Base-by-base conservation (phyloP, 2,329 filamentous ascomycete species). In the Cordyceps fumosorosea region DNA sequence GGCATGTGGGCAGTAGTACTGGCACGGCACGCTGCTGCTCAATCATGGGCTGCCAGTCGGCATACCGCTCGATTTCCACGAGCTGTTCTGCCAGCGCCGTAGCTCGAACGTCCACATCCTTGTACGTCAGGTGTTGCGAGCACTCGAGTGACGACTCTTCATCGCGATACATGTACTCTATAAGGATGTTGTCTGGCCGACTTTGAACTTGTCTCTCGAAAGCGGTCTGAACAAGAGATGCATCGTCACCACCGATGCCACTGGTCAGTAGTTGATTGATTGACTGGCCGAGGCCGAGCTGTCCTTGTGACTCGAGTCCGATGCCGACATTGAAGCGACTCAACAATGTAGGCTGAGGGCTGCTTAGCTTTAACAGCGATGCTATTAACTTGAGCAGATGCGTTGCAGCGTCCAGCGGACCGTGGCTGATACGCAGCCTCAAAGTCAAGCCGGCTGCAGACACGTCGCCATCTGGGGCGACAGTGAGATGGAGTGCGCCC, bases 1-100 rank as follows among this genome's bases (percentile, higher is more conserved):
- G 44, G 26, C 57, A 50, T 3, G 42, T 61, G 2, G 62, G 58
- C 8, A 63, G 34, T 7, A 63, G 34, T 6, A 63, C 42, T 1
- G 62, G 62, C 32, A 63, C 62, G 8, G 57, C 53, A 20, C 53
- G 50, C 37, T 63, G 62, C 20, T 56, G 58, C 6, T 11, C 62
- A 16, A 20, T 10, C 37, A 63, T 50, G 20, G 51, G 34, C 3
- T 50, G 34, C 62, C 62, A 63, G 42, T 51, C 52, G 26, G 60
- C 37, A 45, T 52, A 60, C 5, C 37, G 45, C n/a, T 60, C 54
- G 2, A 63, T 52, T n/a, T 48, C 47, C 11, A 42, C 40, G 29
- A 55, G 50, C 47, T 61, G 29, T 22, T 56, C 29, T 2, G 61
- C 61, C 5, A 53, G 47, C 37, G 26, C 52, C 18, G 55, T 44